phyloP scores from a whole-genome alignment of 176 grass and related monocot species.

The Bromus sterilis region DNA sequence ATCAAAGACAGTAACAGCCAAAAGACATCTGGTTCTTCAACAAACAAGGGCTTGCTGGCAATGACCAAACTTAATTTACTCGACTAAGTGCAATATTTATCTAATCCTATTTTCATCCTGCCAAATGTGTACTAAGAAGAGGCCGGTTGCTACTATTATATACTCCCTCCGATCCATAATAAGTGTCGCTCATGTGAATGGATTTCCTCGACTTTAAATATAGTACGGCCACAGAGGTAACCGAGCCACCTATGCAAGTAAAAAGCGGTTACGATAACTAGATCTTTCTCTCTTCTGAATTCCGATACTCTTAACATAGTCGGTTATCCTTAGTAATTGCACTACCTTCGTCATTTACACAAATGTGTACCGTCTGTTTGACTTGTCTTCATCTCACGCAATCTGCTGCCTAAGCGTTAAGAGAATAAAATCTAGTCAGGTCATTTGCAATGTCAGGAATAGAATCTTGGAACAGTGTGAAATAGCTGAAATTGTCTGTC shows the following conservation, averaged over 20 bases:
- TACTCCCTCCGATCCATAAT: too few relatives aligned
- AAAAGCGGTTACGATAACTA: background rate
- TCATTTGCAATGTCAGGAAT: slow-evolving; percentile 25
- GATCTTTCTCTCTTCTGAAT: slow-evolving; percentile 1
- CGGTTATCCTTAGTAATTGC: background rate
- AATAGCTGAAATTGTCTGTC: slow-evolving; percentile 15
- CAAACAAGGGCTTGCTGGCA: slow-evolving; percentile 2
- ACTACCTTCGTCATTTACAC: background rate
- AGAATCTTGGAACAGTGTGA: slow-evolving; percentile 23
- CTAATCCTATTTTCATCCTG: background rate
- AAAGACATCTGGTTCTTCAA: too few relatives aligned
- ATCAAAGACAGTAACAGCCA: too few relatives aligned
- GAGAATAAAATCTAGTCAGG: slow-evolving; percentile 25
- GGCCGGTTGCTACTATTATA: background rate
- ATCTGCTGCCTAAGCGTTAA: background rate
- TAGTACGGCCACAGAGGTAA: background rate
- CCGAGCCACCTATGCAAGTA: background rate
- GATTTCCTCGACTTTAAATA: background rate
- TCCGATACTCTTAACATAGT: background rate
- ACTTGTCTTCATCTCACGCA: slow-evolving; percentile 17
- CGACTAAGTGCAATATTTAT: background rate
- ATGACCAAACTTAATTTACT: background rate
- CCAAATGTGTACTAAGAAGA: background rate
- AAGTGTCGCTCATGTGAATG: too few relatives aligned
- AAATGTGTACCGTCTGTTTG: slow-evolving; percentile 3